These are phyloP conservation scores for Zymoseptoria crescenta DNA, from an alignment of 2,329 filamentous ascomycete species.

Conservation along the genomic window DNA sequence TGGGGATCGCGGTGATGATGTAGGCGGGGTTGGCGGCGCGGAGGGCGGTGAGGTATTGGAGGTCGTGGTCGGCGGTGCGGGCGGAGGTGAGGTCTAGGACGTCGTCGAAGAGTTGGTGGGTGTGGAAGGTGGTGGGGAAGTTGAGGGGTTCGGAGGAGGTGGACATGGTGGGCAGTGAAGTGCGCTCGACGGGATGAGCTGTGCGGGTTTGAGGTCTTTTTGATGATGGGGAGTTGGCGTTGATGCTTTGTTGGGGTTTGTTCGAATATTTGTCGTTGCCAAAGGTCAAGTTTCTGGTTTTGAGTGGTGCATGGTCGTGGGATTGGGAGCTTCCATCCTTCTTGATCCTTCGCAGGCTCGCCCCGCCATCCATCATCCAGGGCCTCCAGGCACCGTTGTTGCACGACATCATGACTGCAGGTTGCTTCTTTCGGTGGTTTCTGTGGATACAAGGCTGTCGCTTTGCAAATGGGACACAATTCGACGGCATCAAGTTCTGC, in stretches of 20 bases:
- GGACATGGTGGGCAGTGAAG: background rate
- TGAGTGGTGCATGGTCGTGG: background rate
- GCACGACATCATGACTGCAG: background rate
- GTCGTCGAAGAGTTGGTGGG: constrained; percentile 30
- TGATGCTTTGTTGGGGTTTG: background rate
- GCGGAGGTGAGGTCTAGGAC: constrained; percentile 30
- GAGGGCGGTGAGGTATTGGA: constrained; percentile 33
- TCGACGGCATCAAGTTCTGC: background rate
- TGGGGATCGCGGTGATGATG: constrained; percentile 34
- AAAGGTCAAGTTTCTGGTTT: background rate
- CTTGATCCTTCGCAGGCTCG: background rate
- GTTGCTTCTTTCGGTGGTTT: background rate
- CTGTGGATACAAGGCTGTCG: background rate
- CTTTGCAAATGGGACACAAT: background rate
- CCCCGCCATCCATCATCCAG: background rate
- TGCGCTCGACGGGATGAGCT: background rate
- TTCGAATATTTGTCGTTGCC: background rate
- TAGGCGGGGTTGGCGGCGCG: constrained; percentile 31
- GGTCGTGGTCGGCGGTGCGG: constrained; percentile 32
- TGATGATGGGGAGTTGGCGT: background rate
- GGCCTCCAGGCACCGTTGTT: background rate
- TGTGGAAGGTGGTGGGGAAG: background rate
- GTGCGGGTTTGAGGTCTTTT: background rate
- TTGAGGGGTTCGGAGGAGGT: background rate
- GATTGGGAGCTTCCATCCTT: background rate